Conservation (phyloP, 2,329 filamentous ascomycete species). For the Cordyceps pruinosa region DNA sequence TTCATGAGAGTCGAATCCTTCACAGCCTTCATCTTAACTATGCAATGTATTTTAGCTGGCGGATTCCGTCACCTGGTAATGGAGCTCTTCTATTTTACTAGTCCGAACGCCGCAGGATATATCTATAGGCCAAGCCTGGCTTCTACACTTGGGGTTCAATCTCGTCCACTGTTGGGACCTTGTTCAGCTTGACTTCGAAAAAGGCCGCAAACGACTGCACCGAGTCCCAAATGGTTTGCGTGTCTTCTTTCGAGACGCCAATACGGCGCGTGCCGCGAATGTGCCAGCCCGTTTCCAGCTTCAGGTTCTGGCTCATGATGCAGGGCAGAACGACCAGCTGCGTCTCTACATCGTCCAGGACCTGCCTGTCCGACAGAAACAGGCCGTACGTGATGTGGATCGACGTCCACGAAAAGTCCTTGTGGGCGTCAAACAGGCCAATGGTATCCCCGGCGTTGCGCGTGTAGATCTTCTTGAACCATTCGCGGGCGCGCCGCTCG, state of each 20-base stretch:
- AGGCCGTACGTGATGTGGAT: conserved; percentile 52
- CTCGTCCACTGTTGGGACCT: conserved; percentile 23
- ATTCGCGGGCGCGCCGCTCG: conserved; percentile 43
- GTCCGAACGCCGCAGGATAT: background rate
- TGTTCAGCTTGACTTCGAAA: conserved; percentile 19
- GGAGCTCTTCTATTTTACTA: background rate
- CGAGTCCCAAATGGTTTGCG: conserved; percentile 21
- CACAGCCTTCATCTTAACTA: too few relatives aligned
- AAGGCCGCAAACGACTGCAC: conserved; percentile 20
- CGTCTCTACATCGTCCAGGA: conserved; percentile 47
- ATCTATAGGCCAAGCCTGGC: background rate
- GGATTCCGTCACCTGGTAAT: background rate
- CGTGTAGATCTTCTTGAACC: conserved; percentile 51
- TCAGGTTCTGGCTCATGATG: conserved; percentile 53
- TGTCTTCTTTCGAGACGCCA: conserved; percentile 22
- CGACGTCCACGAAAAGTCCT: conserved; percentile 42
- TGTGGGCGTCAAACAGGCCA: conserved; percentile 30
- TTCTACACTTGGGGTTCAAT: conserved; percentile 21
- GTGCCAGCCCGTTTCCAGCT: conserved; percentile 48
- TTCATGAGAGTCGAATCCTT: too few relatives aligned
- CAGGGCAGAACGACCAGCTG: conserved; percentile 46
- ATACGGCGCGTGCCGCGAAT: conserved; percentile 21
- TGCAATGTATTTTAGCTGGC: background rate
- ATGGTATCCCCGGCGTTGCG: conserved; percentile 35
- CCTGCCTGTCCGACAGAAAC: conserved; percentile 48